A percentile compares a stretch with the other conserved stretches of the same genome.
Conservation (phyloP, 202 grass and related monocot genomes). For the Setaria italica region DNA sequence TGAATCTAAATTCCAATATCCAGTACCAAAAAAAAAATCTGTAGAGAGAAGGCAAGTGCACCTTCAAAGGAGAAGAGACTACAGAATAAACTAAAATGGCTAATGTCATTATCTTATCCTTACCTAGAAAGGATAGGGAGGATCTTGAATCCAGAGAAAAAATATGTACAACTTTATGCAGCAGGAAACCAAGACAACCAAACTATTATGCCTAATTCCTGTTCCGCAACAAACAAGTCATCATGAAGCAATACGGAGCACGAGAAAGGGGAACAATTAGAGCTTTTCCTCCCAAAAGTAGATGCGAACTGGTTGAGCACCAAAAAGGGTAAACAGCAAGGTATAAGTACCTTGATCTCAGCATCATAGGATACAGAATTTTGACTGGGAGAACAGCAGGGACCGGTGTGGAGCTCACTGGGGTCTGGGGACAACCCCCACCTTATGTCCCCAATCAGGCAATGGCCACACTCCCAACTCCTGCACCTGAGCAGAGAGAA, state of each 20-base stretch:
- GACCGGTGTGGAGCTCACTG: constrained; percentile 28
- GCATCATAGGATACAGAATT: neutral
- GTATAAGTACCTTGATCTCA: constrained; percentile 29
- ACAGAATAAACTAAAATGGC: constrained; percentile 10
- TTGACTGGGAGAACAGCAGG: constrained; percentile 20
- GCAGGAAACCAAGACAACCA: neutral
- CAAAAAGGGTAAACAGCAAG: neutral
- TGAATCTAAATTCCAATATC: neutral
- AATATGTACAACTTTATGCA: neutral
- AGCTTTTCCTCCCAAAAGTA: neutral
- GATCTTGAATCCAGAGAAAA: constrained; percentile 27
- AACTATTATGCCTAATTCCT: neutral
- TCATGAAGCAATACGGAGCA: neutral
- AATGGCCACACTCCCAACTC: neutral
- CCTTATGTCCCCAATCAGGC: constrained; percentile 13
- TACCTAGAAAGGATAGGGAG: constrained; percentile 6
- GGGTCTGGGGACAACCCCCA: constrained; percentile 9
- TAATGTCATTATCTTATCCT: constrained; percentile 5
- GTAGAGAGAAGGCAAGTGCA: neutral
- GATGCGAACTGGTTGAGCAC: neutral
- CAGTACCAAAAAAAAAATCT: neutral
- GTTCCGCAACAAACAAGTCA: neutral
- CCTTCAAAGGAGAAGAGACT: neutral
- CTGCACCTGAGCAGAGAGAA: constrained; percentile 33
- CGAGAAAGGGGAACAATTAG: neutral